These are phyloP conservation scores for Cordyceps fumosorosea DNA, from an alignment of 2,329 filamentous ascomycete genomes.

Conservation along the genomic window DNA sequence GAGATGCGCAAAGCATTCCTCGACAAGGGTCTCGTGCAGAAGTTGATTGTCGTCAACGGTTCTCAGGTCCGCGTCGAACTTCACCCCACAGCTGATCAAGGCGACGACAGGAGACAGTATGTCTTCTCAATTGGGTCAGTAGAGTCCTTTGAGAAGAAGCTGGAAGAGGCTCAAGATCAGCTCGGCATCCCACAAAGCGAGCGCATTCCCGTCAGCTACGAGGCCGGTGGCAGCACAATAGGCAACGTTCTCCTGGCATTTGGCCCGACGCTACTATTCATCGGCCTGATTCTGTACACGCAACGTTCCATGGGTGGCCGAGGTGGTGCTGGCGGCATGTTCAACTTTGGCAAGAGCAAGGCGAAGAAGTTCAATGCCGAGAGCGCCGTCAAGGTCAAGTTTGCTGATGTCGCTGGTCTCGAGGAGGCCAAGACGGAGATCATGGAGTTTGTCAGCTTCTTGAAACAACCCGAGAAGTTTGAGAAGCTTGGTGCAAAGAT, in stretches of 20 bases:
- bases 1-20: conserved; percentile 91
- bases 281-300: conserved; percentile 75
- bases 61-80: conserved; percentile 70
- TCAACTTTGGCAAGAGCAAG: conserved; percentile 91
- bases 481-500: conserved; percentile 96
- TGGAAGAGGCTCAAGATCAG: conserved; percentile 84
- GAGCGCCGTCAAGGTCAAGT: conserved; percentile 93
- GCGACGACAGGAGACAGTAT: conserved; percentile 45
- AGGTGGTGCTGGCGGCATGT: conserved; percentile 67
- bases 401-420: conserved; percentile 93
- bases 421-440: conserved; percentile 98
- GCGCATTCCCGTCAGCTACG: conserved; percentile 87
- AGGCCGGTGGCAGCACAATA: conserved; percentile 66
- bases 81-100: conserved; percentile 66
- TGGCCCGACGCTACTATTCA: conserved; percentile 78
- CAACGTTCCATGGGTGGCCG: conserved; percentile 67
- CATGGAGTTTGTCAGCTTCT: conserved; percentile 97
- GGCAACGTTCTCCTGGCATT: conserved; percentile 71
- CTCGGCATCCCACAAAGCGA: conserved; percentile 80
- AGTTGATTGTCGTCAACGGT: conserved; percentile 72
- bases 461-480: conserved; percentile 89
- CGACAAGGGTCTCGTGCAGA: conserved; percentile 93
- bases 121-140: conserved; percentile 95
- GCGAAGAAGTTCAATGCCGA: conserved; percentile 98
- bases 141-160: conserved; percentile 81